Percentiles rank a stretch among this genome's conserved stretches.
phyloP scores from a whole-genome alignment of 1,139 yeast species.

The Spathaspora jeffriesii region DNA sequence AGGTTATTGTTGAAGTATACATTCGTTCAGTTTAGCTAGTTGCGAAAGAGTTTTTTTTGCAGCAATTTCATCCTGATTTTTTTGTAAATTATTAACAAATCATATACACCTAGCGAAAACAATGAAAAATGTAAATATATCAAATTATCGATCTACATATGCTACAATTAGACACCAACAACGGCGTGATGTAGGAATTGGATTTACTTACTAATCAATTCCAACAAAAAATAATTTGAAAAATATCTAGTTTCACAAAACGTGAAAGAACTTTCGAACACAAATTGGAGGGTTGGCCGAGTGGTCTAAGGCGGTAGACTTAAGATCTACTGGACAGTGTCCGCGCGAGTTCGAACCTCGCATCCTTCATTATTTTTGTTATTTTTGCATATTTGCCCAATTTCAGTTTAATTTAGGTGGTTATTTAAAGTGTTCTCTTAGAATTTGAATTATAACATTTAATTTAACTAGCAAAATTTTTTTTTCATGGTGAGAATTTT shows the following conservation, averaged over 20 bases:
- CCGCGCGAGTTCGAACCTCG: conserved; percentile 91
- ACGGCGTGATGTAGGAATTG: neutral
- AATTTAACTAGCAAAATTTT: neutral
- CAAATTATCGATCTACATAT: too few species aligned
- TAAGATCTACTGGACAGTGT: conserved; percentile 56
- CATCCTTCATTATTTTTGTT: conserved; percentile 63
- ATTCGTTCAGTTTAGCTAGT: too few species aligned
- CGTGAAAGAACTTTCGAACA: neutral
- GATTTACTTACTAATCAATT: neutral
- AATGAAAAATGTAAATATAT: too few species aligned
- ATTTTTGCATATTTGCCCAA: neutral
- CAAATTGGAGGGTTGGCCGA: conserved; percentile 51
- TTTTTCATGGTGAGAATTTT: neutral
- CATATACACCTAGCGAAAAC: too few species aligned
- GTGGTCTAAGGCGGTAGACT: conserved; percentile 60
- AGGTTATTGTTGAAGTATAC: too few species aligned
- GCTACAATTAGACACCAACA: too few species aligned
- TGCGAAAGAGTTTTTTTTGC: too few species aligned
- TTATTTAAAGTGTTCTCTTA: neutral
- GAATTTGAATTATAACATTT: too few species aligned
- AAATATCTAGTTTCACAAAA: neutral
- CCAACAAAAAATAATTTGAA: neutral
- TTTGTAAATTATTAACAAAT: too few species aligned
- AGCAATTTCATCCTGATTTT: too few species aligned
- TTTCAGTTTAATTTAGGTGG: neutral